Conservation (phyloP, 73 alveolate genomes). For the Effrenium voratum region DNA sequence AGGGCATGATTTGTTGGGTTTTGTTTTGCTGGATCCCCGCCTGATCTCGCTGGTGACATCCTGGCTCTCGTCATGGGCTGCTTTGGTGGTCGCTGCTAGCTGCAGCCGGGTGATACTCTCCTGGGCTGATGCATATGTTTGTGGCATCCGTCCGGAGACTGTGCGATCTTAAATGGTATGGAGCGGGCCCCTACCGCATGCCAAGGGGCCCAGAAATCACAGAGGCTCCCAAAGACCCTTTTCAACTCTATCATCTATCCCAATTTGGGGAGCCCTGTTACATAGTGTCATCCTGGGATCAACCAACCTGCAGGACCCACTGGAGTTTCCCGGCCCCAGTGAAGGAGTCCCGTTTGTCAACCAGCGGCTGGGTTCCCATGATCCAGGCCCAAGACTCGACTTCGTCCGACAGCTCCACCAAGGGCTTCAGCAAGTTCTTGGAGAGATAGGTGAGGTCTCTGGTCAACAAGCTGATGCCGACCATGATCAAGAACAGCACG, state of each 20-base stretch:
- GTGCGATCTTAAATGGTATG: neutral
- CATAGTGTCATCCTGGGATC: too few species aligned
- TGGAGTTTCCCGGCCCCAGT: too few species aligned
- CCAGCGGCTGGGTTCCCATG: too few species aligned
- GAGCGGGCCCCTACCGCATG: too few species aligned
- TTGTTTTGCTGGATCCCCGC: neutral
- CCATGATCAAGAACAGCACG: conserved; percentile 68
- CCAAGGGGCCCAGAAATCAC: too few species aligned
- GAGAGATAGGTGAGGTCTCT: conserved; percentile 72
- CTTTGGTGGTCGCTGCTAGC: conserved; percentile 67
- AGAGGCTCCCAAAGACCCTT: too few species aligned
- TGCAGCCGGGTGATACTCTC: conserved; percentile 83
- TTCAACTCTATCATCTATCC: too few species aligned
- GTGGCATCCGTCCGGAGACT: too few species aligned
- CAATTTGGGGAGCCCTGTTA: too few species aligned
- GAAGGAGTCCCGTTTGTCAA: too few species aligned
- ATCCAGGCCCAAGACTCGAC: conserved; percentile 65
- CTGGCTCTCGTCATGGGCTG: conserved; percentile 7
- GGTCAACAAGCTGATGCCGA: conserved; percentile 65
- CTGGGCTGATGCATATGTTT: conserved; percentile 2
- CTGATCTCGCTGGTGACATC: conserved; percentile 82
- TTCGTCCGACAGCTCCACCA: conserved; percentile 92
- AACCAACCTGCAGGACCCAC: too few species aligned
- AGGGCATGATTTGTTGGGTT: too few species aligned
- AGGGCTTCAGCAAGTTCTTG: conserved; percentile 71